Evolutionary conservation across 208 protist genomes (phyloP).

Genomic region (Leishmania arabica): DNA sequence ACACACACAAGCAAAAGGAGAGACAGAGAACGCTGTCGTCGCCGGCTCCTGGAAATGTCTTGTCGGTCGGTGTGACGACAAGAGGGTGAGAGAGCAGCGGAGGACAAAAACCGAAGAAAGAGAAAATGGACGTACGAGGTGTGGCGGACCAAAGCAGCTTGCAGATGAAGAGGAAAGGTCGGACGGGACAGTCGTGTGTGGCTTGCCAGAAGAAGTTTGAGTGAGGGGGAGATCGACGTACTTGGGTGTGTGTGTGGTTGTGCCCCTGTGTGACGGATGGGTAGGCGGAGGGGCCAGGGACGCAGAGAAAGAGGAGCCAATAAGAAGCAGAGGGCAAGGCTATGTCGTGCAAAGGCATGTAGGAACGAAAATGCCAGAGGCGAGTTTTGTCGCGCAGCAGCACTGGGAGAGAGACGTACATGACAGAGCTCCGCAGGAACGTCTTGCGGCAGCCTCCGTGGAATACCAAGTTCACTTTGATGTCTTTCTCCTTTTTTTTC

Average conservation of each 20-base stretch:
- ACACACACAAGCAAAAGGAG: not conserved
- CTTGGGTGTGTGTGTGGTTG: not conserved
- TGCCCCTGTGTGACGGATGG: not conserved
- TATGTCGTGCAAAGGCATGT: not conserved
- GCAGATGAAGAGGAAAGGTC: not conserved
- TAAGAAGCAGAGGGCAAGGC: not conserved
- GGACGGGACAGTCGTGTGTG: not conserved
- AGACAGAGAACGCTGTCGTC: not conserved
- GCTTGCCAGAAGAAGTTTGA: not conserved
- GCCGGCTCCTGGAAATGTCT: not conserved
- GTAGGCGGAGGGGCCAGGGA: not conserved
- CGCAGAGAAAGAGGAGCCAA: not conserved
- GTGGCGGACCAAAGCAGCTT: not conserved
- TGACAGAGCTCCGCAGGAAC: not conserved
- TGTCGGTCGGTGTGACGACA: not conserved
- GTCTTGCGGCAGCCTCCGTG: not conserved
- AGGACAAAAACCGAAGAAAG: not conserved
- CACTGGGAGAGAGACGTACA: not conserved
- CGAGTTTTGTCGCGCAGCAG: not conserved
- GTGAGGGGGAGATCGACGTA: not conserved
- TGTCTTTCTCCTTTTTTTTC: conserved; percentile 17
- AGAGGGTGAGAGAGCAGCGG: not conserved
- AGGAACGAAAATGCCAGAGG: not conserved
- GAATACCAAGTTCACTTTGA: not conserved
- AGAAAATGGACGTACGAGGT: not conserved